Evolutionary conservation across 1,284 basidiomycete genomes (phyloP).

Genomic region (Cutaneotrichosporon sp.): DNA sequence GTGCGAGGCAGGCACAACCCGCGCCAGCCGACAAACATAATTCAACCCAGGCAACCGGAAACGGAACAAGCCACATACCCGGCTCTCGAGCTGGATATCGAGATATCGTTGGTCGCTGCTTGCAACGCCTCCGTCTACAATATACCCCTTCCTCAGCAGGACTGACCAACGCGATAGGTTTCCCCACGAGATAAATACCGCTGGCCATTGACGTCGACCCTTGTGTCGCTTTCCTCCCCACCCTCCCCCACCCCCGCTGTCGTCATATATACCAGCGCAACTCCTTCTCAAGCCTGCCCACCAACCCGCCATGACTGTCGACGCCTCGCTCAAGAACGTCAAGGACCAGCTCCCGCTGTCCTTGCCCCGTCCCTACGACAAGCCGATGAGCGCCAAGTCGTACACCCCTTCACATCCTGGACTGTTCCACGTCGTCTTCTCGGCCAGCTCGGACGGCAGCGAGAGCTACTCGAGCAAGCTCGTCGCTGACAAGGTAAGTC

Average conservation of each 20-base stretch:
- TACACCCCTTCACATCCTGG: conserved; percentile 43
- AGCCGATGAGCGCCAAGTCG: conserved; percentile 39
- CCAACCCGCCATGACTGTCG: neutral
- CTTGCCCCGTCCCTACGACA: conserved; percentile 26
- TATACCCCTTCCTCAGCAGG: no score
- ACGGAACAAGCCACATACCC: no score
- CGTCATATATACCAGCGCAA: neutral
- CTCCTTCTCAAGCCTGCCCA: neutral
- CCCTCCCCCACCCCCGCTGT: neutral
- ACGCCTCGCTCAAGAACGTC: neutral
- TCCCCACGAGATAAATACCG: no score
- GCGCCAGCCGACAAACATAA: no score
- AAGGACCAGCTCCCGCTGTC: conserved; percentile 20
- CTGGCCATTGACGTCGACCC: no score
- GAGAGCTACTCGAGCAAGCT: conserved; percentile 42
- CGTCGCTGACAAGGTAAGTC: conserved; percentile 39
- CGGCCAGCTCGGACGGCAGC: conserved; percentile 18
- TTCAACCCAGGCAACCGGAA: no score
- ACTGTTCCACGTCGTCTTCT: conserved; percentile 40
- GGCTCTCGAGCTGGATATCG: no score
- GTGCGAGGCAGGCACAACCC: no score
- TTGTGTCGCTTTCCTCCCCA: no score
- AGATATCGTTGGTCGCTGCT: no score
- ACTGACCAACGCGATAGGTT: no score
- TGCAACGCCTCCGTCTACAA: no score